phyloP scores from a whole-genome alignment of 2,329 filamentous ascomycete species.

The Dactylellina leptospora region DNA sequence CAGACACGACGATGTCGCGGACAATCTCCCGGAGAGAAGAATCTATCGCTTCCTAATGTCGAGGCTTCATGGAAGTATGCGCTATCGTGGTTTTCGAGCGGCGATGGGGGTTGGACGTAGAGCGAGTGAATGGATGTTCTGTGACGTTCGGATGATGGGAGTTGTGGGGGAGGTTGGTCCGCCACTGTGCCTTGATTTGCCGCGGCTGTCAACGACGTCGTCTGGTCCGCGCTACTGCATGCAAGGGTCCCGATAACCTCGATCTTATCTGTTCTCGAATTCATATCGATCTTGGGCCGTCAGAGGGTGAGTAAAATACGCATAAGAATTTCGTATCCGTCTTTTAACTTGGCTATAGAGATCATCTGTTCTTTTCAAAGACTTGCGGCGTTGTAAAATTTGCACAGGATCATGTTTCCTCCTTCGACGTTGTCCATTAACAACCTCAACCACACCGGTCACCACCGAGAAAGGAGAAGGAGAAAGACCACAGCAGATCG shows the following conservation, averaged over 20 bases:
- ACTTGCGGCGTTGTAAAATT: no score
- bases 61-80: constrained; percentile 11
- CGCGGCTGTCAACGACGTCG: constrained; percentile 40
- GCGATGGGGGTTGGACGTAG: background rate
- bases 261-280: background rate
- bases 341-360: background rate
- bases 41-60: background rate
- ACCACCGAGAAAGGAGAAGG: background rate
- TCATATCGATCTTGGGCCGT: no score
- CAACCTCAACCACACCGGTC: background rate
- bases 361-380: no score
- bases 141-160: constrained; percentile 13
- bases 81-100: background rate
- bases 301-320: no score
- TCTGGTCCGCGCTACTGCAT: constrained; percentile 34
- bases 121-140: background rate
- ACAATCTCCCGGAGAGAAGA: background rate
- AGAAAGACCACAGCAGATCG: constrained; percentile 3
- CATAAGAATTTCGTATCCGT: background rate
- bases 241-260: constrained; percentile 42
- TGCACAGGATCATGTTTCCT: constrained; percentile 37
- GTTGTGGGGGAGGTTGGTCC: constrained; percentile 42
- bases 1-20: background rate
- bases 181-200: constrained; percentile 30
- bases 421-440: background rate